These are phyloP conservation scores for Nicotiana benthamiana DNA, from an alignment of 257 asterid species.

Conservation along the genomic window DNA sequence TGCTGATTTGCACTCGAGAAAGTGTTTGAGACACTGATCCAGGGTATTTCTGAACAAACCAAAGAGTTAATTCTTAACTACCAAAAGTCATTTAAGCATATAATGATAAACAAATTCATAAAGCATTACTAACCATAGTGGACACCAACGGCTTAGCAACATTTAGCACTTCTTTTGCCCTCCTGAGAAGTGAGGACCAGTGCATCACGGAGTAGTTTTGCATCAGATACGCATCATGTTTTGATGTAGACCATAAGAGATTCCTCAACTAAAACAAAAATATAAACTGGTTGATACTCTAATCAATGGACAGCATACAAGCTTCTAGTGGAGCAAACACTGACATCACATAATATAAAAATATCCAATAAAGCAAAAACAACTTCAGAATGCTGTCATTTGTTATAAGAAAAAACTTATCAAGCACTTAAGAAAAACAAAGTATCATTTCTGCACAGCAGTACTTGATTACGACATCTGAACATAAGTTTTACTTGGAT, in stretches of 20 bases:
- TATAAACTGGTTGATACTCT: background rate
- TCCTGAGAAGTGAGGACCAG: constrained; percentile 74
- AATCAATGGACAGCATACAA: background rate
- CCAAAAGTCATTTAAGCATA: background rate
- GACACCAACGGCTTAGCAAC: constrained; percentile 70
- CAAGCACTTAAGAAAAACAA: background rate
- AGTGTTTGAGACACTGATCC: constrained; percentile 50
- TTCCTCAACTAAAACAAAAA: constrained; percentile 58
- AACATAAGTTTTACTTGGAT: background rate
- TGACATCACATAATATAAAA: background rate
- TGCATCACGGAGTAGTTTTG: constrained; percentile 85
- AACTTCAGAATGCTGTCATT: background rate
- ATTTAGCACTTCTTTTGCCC: constrained; percentile 69
- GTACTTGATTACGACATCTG: background rate
- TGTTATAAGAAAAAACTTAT: background rate
- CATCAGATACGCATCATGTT: constrained; percentile 83
- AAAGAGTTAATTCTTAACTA: background rate
- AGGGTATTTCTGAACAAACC: constrained; percentile 40
- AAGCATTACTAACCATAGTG: constrained; percentile 30
- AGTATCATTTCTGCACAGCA: background rate
- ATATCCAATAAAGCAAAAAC: background rate
- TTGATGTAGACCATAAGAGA: constrained; percentile 77
- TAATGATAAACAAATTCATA: background rate
- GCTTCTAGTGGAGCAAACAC: background rate
- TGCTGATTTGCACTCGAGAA: constrained; percentile 71